Evolutionary conservation across 2,329 filamentous ascomycete species (phyloP), one percentile per base, ranked within the genome.

Genomic region (Diplocarpon mali): DNA sequence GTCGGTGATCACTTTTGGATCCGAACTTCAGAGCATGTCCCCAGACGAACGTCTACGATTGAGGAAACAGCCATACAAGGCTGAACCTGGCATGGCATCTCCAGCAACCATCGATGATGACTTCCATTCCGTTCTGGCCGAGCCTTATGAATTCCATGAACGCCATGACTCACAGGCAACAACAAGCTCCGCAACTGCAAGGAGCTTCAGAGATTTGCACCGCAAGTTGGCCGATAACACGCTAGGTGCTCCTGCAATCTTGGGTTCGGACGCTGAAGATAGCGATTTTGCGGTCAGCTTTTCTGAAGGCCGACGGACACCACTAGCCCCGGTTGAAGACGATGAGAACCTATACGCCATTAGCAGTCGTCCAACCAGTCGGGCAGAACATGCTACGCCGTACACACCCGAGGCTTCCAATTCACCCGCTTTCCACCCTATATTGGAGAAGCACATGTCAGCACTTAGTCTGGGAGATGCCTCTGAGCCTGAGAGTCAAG

Each of bases 1-100:
- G 2, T 95, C 88, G 1, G 85, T 98, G 45, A 86, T 98, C 54
- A 93, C 86, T n/a, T 93, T 98, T 61, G 88, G 89, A 8, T 80
- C 81, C n/a, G 90, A 95, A 56, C 80, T 95, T 68, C 82, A 90
- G 57, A 82, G 75, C 47, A 77, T 89, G 65, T 74, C 81, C 1
- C 73, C 78, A 0, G 85, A 90, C 49, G 83, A 89, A 57, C 78
- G 81, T 31, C 66, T 86, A 35, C 76, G 79, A 46, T 68, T 80
- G 39, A 73, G 80, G 44, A 84, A 75, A 53, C 65, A 68, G 35
- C 63, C 67, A 5, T 66, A 69, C 38, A 65, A 64, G 37, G 62
- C 66, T 36, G 67, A 68, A 27, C 59, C 46, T 8, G 53, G 50
- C 6, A 11, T 37, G 4, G n/a, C 38, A 27, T 54, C 53, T 10